These are phyloP conservation scores for Madurella fahalii DNA, from an alignment of 2,329 filamentous ascomycete genomes.

Conservation along the genomic window DNA sequence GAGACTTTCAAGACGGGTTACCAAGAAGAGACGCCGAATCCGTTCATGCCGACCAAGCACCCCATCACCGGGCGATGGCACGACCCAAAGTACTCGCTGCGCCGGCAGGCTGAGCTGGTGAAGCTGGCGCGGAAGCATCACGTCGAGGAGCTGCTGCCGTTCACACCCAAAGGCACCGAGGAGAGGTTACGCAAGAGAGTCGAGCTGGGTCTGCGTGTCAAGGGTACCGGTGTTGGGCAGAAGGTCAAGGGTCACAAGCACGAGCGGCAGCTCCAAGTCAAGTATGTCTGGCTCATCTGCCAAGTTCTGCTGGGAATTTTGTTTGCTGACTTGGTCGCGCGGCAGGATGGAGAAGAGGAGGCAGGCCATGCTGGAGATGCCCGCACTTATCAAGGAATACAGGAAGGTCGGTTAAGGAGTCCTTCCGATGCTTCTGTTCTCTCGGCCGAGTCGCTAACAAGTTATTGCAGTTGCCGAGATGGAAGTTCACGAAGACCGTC, in stretches of 20 bases:
- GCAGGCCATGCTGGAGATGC: slow-evolving; percentile 93
- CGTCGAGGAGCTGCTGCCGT: slow-evolving; percentile 76
- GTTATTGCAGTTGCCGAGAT: slow-evolving; percentile 46
- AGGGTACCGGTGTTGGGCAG: slow-evolving; percentile 89
- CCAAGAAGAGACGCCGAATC: slow-evolving; percentile 62
- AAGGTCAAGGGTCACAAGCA: slow-evolving; percentile 92
- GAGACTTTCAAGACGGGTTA: slow-evolving; percentile 43
- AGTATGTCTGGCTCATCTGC: slow-evolving; percentile 45
- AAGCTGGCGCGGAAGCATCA: slow-evolving; percentile 77
- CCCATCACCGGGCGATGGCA: slow-evolving; percentile 77
- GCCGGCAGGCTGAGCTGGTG: slow-evolving; percentile 85
- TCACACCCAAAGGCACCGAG: slow-evolving; percentile 70
- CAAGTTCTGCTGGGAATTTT: not conserved
- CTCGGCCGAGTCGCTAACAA: slow-evolving; percentile 32
- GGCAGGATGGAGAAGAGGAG: slow-evolving; percentile 77
- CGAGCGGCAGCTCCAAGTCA: slow-evolving; percentile 78
- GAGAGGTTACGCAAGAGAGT: slow-evolving; percentile 66
- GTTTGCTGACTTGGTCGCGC: slow-evolving; percentile 30
- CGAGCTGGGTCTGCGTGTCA: slow-evolving; percentile 77
- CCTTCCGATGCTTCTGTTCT: not conserved
- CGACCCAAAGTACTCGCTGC: slow-evolving; percentile 74
- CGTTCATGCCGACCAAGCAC: slow-evolving; percentile 78
- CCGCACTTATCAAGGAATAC: slow-evolving; percentile 85
- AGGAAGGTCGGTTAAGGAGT: slow-evolving; percentile 67
- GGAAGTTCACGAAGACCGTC: slow-evolving; percentile 45